These are phyloP conservation scores for Naganishia vishniacii DNA, from an alignment of 768 basidiomycete genomes.

Conservation along the genomic window DNA sequence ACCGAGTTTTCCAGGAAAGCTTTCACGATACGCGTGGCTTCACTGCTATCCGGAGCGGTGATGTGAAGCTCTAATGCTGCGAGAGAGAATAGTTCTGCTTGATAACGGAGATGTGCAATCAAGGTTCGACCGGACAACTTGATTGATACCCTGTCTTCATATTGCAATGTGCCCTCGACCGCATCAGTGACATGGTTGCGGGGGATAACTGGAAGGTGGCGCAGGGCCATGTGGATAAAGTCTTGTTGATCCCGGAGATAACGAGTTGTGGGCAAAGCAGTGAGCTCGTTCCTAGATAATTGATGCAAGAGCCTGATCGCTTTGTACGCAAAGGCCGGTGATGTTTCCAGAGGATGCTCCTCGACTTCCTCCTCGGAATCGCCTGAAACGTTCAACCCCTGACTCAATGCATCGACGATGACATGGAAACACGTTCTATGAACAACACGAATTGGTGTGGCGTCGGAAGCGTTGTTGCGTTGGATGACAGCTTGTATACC, in stretches of 20 bases:
- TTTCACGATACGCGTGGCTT: conserved; percentile 18
- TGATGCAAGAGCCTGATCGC: conserved; percentile 24
- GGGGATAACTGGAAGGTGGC: conserved; percentile 6
- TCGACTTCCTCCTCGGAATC: neutral
- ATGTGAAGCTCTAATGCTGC: conserved; percentile 27
- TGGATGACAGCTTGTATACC: conserved; percentile 20
- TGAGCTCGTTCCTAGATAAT: conserved; percentile 14
- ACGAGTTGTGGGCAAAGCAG: conserved; percentile 10
- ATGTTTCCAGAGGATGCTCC: neutral
- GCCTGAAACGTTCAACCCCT: conserved; percentile 4
- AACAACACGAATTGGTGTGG: neutral
- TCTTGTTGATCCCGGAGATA: conserved; percentile 26
- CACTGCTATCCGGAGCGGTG: neutral
- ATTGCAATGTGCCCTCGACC: neutral
- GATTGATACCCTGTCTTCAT: conserved; percentile 15
- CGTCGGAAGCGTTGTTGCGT: conserved; percentile 4
- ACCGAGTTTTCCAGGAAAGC: conserved; percentile 21
- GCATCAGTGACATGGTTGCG: neutral
- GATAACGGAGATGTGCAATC: conserved; percentile 17
- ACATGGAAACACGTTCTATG: conserved; percentile 26
- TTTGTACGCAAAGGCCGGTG: conserved; percentile 19
- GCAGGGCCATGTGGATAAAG: conserved; percentile 19
- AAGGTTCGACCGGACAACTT: conserved; percentile 2
- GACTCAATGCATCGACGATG: conserved; percentile 15
- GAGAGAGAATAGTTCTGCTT: conserved; percentile 19